Conservation (phyloP, 2,329 filamentous ascomycete species). For the Penicillium sp. region DNA sequence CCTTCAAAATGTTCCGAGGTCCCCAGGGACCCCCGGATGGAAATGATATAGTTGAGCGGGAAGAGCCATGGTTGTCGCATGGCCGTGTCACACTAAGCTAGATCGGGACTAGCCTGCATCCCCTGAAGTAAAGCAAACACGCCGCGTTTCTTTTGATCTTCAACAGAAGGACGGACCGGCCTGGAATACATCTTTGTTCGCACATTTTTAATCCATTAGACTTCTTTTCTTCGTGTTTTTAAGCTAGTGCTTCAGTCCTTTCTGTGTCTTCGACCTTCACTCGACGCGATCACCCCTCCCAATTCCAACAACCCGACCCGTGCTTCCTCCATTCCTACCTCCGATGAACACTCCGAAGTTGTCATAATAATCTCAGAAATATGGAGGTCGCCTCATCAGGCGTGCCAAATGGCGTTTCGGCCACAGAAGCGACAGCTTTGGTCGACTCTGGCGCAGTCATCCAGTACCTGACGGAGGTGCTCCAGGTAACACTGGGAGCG, state of each 20-base stretch:
- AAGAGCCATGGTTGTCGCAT: conserved; percentile 20
- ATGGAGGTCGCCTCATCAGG: conserved; percentile 44
- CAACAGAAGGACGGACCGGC: conserved; percentile 5
- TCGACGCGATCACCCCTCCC: conserved; percentile 23
- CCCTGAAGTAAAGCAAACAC: conserved; percentile 29
- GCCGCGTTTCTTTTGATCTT: conserved; percentile 22
- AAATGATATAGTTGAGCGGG: conserved; percentile 2
- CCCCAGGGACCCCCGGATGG: background rate
- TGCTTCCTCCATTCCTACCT: conserved; percentile 18
- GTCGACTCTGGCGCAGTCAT: conserved; percentile 70
- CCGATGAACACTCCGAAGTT: conserved; percentile 34
- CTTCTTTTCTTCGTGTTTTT: conserved; percentile 3
- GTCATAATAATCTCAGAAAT: conserved; percentile 28
- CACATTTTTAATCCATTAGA: conserved; percentile 21
- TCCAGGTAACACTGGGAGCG: conserved; percentile 74
- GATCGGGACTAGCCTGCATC: conserved; percentile 19
- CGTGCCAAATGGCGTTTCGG: conserved; percentile 38
- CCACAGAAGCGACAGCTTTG: conserved; percentile 33
- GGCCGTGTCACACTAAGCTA: conserved; percentile 18
- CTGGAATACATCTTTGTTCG: conserved; percentile 12
- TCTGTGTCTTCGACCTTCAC: background rate
- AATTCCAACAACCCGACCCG: conserved; percentile 13
- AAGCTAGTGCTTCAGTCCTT: background rate
- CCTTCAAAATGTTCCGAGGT: too few relatives aligned
- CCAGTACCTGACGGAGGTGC: conserved; percentile 70